Conservation (phyloP, 345 rosid genomes). For the Hibiscus syriacus region DNA sequence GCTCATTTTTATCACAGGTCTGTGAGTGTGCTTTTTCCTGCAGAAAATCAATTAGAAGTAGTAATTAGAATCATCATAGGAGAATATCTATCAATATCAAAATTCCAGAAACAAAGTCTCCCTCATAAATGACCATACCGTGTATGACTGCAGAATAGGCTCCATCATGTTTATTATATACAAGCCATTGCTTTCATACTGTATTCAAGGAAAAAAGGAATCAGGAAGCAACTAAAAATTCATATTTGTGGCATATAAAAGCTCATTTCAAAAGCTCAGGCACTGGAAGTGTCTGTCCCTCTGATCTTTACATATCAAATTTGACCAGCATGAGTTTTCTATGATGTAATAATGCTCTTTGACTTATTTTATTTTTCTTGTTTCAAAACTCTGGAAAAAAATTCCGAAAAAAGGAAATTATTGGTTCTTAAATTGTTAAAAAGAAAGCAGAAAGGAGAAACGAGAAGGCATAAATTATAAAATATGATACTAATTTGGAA, state of each 20-base stretch:
- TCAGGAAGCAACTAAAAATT: slow-evolving; percentile 7
- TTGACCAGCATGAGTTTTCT: neutral
- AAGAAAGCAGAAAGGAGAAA: neutral
- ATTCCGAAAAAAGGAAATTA: neutral
- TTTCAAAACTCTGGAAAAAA: neutral
- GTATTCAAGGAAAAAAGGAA: slow-evolving; percentile 17
- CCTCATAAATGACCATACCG: slow-evolving; percentile 42
- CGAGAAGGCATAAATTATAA: neutral
- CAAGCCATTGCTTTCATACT: slow-evolving; percentile 86
- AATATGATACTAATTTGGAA: neutral
- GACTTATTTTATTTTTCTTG: neutral
- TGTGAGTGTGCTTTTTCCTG: slow-evolving; percentile 76
- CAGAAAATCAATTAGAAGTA: slow-evolving; percentile 14
- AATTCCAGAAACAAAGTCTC: slow-evolving; percentile 2
- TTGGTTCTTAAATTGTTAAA: neutral
- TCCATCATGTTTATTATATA: slow-evolving; percentile 86
- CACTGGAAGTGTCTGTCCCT: neutral
- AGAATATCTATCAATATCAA: slow-evolving; percentile 6
- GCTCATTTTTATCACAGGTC: slow-evolving; percentile 59
- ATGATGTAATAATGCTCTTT: neutral
- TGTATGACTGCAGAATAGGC: slow-evolving; percentile 88
- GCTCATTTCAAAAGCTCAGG: slow-evolving; percentile 3
- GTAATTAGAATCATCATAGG: slow-evolving; percentile 5
- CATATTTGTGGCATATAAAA: neutral
- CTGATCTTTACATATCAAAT: neutral